These are phyloP conservation scores for Avicennia marina DNA, from an alignment of 257 asterid genomes.

Conservation along the genomic window DNA sequence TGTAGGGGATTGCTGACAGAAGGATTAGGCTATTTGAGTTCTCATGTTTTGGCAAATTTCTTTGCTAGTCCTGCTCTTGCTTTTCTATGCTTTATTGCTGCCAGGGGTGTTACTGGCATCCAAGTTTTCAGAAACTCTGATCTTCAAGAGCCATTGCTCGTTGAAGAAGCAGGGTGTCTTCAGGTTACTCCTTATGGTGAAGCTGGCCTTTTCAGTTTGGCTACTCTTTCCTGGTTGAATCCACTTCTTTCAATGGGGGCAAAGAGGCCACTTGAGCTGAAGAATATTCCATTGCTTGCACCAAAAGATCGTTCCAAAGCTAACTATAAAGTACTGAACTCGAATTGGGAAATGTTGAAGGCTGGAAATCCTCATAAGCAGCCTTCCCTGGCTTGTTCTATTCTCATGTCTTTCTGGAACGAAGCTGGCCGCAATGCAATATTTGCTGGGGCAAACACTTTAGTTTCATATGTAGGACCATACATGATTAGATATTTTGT, in stretches of 20 bases:
- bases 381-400: slow-evolving; percentile 89
- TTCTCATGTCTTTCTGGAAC: slow-evolving; percentile 76
- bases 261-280: slow-evolving; percentile 88
- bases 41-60: slow-evolving; percentile 70
- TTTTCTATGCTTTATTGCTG: slow-evolving; percentile 65
- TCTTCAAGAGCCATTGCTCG: slow-evolving; percentile 51
- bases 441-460: slow-evolving; percentile 71
- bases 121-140: slow-evolving; percentile 52
- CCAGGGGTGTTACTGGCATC: slow-evolving; percentile 67
- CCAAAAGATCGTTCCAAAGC: slow-evolving; percentile 86
- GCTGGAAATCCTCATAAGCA: slow-evolving; percentile 50
- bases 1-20: slow-evolving; percentile 45
- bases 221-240: slow-evolving; percentile 89
- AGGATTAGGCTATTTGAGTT: slow-evolving; percentile 51
- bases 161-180: slow-evolving; percentile 90
- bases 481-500: slow-evolving; percentile 88
- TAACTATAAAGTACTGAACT: slow-evolving; percentile 66
- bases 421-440: slow-evolving; percentile 81
- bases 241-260: slow-evolving; percentile 92
- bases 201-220: slow-evolving; percentile 83
- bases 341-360: slow-evolving; percentile 78
- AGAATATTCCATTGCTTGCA: slow-evolving; percentile 80
- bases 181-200: slow-evolving; percentile 81
- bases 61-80: slow-evolving; percentile 60
- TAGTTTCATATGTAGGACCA: slow-evolving; percentile 87